Percentiles rank a stretch among this genome's conserved stretches.
Conservation (phyloP, 768 basidiomycete genomes). For the Gautieria morchelliformis region DNA sequence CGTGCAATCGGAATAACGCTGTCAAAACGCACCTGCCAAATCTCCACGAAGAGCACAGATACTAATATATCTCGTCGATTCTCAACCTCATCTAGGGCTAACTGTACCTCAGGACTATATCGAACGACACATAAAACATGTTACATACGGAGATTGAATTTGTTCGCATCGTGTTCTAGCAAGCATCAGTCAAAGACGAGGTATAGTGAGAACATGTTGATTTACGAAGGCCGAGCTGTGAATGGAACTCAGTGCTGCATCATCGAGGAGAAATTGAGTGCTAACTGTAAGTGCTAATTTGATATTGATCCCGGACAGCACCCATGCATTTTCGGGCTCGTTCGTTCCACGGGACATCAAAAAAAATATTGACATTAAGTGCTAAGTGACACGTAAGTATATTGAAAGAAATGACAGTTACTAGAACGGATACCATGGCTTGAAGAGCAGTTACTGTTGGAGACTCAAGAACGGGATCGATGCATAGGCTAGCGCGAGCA, state of each 20-base stretch:
- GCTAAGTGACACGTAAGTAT: background rate
- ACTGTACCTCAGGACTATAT: background rate
- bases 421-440: constrained; percentile 3
- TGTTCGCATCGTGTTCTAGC: constrained; percentile 4
- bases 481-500: constrained; percentile 4
- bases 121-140: background rate
- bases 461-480: constrained; percentile 2
- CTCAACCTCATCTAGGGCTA: constrained; percentile 2
- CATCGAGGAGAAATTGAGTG: background rate
- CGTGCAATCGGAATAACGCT: background rate
- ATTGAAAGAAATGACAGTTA: background rate
- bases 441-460: constrained; percentile 7
- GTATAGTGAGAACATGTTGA: background rate
- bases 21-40: background rate
- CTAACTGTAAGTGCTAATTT: constrained; percentile 7
- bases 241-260: background rate
- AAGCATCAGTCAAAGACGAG: background rate
- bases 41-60: background rate
- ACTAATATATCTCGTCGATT: background rate
- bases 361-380: background rate
- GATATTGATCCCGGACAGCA: constrained; percentile 3
- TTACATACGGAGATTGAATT: constrained; percentile 3
- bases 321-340: constrained; percentile 4
- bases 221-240: constrained; percentile 7
- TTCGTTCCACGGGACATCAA: background rate